Base-by-base conservation (phyloP, 192 early-diverging fungal genomes). In the Mortierella alpina region DNA sequence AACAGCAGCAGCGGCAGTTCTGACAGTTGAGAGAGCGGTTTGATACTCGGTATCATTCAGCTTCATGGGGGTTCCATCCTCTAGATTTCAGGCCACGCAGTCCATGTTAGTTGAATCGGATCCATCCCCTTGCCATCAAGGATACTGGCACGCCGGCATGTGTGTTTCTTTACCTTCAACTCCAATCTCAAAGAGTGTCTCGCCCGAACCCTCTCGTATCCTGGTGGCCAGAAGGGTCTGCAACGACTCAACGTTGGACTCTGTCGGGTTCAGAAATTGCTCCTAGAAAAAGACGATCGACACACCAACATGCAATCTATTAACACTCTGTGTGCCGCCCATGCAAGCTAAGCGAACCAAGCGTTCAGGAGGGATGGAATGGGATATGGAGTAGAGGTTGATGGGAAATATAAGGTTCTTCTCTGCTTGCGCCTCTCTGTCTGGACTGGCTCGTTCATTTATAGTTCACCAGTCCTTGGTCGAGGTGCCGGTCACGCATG, bases 101-200 rank as follows among this genome's bases (percentile, higher is more conserved):
- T 31, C 31, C 31, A 31, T 31, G 31, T 31, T 31, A 31, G 46
- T 41, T 5, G 13, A 51, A 53, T 40, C 58, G 23, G 55, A 23
- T 39, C 23, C 8, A 12, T 8, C 18, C 17, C 4, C 13, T 14
- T n/a, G n/a, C 53, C 51, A 53, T 15, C 51, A 18, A n/a, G 7
- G 22, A 10, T 54, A 22, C 17, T 17, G 5, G 9, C 6, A 59
- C 31, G n/a, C n/a, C n/a, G 17, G 15, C n/a, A 31, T 31, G 31
- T 31, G 31, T 31, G 23, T 10, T 18, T 44, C 5, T 23, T 15
- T 83, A 93, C 91, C 91, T 68, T 93, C 90, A 17, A 90, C 44
- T 6, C 95, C 94, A 54, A 96, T 79, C 75, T 94, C 94, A 39
- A 96, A 84, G 14, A 97, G 70, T 0, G 89, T 82, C 86, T 97